Conservation (phyloP, 176 grass and related monocot genomes). For the Secale cereale region DNA sequence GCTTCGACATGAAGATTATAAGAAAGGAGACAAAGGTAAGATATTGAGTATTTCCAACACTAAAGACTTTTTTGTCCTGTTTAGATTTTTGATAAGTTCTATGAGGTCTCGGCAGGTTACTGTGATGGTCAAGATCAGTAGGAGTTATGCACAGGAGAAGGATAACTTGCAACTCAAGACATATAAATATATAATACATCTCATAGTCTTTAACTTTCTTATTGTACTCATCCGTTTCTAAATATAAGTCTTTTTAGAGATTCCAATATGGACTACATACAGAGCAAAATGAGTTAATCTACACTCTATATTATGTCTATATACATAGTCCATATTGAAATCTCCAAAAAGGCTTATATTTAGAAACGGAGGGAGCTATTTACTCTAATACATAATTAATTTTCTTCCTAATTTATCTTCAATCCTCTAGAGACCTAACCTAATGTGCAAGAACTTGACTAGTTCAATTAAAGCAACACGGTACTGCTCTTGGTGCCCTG, state of each 20-base stretch:
- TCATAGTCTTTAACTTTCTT: no score
- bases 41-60: background rate
- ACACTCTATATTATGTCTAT: no score
- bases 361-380: no score
- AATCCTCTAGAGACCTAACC: background rate
- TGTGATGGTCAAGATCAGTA: background rate
- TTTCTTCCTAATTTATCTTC: background rate
- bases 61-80: background rate
- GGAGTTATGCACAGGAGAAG: background rate
- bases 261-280: no score
- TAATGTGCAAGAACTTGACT: background rate
- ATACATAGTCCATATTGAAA: no score
- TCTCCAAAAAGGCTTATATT: no score
- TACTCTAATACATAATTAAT: background rate
- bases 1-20: constrained; percentile 33
- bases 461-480: background rate
- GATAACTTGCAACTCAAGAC: background rate
- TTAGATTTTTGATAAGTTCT: background rate
- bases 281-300: no score
- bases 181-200: background rate
- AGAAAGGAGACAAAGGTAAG: constrained; percentile 27
- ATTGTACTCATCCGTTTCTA: no score
- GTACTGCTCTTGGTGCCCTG: background rate
- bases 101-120: background rate
- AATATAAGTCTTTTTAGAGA: no score